Evolutionary conservation across 495 filamentous ascomycete species (phyloP).

Genomic region (Hapsidospora chrysogenum): DNA sequence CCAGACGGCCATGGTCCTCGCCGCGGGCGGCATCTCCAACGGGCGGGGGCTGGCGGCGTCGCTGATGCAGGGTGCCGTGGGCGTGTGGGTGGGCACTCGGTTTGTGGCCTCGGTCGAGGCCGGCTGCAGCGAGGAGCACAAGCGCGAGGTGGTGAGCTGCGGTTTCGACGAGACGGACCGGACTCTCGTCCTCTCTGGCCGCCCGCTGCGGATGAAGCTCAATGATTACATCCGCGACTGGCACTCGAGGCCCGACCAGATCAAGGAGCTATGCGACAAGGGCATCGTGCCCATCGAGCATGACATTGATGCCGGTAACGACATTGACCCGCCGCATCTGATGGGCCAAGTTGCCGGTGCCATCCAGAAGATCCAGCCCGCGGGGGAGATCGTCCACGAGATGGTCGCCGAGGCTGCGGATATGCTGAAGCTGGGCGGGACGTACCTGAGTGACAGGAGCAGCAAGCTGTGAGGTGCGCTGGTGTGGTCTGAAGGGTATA

Average conservation of each 20-base stretch:
- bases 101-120: slow-evolving; percentile 71
- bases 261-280: slow-evolving; percentile 49
- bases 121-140: slow-evolving; percentile 60
- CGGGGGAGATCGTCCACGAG: slow-evolving; percentile 62
- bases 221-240: slow-evolving; percentile 71
- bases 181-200: slow-evolving; percentile 62
- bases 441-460: slow-evolving; percentile 28
- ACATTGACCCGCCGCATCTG: slow-evolving; percentile 68
- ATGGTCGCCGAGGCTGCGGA: slow-evolving; percentile 71
- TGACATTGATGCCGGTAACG: slow-evolving; percentile 59
- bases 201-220: slow-evolving; percentile 61
- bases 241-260: slow-evolving; percentile 56
- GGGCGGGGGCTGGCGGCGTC: slow-evolving; percentile 53
- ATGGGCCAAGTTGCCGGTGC: slow-evolving; percentile 88
- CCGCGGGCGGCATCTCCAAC: slow-evolving; percentile 59
- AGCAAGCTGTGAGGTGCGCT: slow-evolving; percentile 19
- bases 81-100: slow-evolving; percentile 73
- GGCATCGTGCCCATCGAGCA: slow-evolving; percentile 65
- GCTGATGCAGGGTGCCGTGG: slow-evolving; percentile 56
- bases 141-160: slow-evolving; percentile 61
- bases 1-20: slow-evolving; percentile 47
- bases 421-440: slow-evolving; percentile 40
- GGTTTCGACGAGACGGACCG: slow-evolving; percentile 56
- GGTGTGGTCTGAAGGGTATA: too few species aligned
- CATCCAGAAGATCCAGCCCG: slow-evolving; percentile 60